Percentiles rank a stretch among this genome's conserved stretches.
These are phyloP conservation scores for Cornus florida DNA, from an alignment of 148 eudicot species.

Conservation along the genomic window DNA sequence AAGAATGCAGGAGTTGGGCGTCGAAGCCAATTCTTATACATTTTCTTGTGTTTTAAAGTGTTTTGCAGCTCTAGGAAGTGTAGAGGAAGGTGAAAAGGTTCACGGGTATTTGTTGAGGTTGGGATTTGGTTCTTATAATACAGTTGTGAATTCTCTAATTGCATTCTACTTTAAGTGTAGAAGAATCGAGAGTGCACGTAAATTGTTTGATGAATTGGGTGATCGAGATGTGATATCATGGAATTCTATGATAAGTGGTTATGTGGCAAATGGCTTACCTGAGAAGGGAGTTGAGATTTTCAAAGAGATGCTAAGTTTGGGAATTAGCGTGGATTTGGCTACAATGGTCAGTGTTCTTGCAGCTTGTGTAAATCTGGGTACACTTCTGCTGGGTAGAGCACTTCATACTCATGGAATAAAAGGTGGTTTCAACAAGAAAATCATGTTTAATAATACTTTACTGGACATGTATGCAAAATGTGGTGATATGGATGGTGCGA, in stretches of 20 bases:
- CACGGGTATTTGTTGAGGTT: constrained; percentile 56
- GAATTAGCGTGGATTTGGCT: constrained; percentile 40
- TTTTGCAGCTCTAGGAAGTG: constrained; percentile 43
- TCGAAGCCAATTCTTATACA: constrained; percentile 54
- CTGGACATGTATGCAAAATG: constrained; percentile 65
- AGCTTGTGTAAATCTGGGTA: constrained; percentile 39
- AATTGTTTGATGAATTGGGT: constrained; percentile 52
- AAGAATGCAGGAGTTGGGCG: constrained; percentile 42
- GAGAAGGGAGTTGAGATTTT: constrained; percentile 44
- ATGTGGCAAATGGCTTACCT: constrained; percentile 37
- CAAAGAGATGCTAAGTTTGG: constrained; percentile 38
- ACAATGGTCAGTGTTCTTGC: constrained; percentile 50
- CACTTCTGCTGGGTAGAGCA: constrained; percentile 20
- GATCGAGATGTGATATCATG: constrained; percentile 63
- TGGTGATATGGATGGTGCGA: constrained; percentile 39
- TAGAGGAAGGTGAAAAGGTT: constrained; percentile 39
- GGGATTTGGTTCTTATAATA: constrained; percentile 37
- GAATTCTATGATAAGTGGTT: constrained; percentile 82
- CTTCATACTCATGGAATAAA: constrained; percentile 55
- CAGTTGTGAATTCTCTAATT: constrained; percentile 60
- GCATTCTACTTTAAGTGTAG: constrained; percentile 52
- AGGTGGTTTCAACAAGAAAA: constrained; percentile 35
- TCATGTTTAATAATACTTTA: constrained; percentile 48
- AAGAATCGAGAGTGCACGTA: constrained; percentile 44
- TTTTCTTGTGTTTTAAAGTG: constrained; percentile 65